These are phyloP conservation scores for Suillus fuscotomentosus DNA, from an alignment of 768 basidiomycete species.

Conservation along the genomic window DNA sequence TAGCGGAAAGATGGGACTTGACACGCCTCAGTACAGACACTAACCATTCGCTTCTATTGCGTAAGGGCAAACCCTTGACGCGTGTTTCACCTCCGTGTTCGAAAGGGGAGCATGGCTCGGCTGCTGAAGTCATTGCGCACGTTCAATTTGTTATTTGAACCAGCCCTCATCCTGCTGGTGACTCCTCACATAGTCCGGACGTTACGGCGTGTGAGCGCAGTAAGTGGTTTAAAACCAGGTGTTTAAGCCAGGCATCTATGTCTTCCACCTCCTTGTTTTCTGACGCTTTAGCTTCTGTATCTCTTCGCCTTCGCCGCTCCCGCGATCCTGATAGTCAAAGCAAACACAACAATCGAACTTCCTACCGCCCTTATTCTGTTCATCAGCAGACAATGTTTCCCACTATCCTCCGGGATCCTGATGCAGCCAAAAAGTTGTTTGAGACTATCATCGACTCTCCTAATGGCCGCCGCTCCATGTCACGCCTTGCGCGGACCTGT, in stretches of 20 bases:
- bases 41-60: slow-evolving; percentile 15
- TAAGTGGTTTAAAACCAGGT: slow-evolving; percentile 37
- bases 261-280: slow-evolving; percentile 38
- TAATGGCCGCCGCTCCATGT: slow-evolving; percentile 64
- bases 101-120: slow-evolving; percentile 24
- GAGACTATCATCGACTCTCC: slow-evolving; percentile 56
- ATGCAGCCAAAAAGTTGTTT: slow-evolving; percentile 50
- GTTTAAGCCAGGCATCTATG: slow-evolving; percentile 29
- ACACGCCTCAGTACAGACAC: slow-evolving; percentile 6
- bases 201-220: slow-evolving; percentile 45
- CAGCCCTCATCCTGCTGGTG: slow-evolving; percentile 33
- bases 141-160: slow-evolving; percentile 23
- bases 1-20: slow-evolving; percentile 10
- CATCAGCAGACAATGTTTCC: slow-evolving; percentile 53
- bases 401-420: slow-evolving; percentile 60
- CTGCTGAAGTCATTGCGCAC: slow-evolving; percentile 21
- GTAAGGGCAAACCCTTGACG: slow-evolving; percentile 23
- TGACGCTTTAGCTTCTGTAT: slow-evolving; percentile 34
- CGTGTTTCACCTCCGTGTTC: slow-evolving; percentile 26
- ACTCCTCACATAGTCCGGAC: slow-evolving; percentile 23
- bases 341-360: slow-evolving; percentile 24
- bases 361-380: slow-evolving; percentile 41
- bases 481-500: slow-evolving; percentile 74
- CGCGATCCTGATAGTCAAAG: slow-evolving; percentile 30
- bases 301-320: slow-evolving; percentile 32